phyloP scores from a whole-genome alignment of 805 yeast genomes.

The Candida endomychidarum region DNA sequence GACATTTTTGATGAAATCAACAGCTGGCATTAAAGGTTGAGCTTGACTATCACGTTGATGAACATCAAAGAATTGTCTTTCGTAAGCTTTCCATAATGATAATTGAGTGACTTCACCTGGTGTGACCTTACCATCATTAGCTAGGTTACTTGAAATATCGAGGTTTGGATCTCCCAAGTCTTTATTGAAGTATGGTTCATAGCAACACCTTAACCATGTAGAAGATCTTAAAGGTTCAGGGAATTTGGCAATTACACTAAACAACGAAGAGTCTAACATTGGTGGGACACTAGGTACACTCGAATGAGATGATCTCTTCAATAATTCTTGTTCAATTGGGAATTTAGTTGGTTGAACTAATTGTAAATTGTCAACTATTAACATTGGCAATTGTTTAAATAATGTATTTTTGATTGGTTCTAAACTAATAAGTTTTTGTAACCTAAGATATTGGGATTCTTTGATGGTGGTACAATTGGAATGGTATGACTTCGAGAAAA shows the following conservation, averaged over 20 bases:
- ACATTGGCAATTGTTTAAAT: slow-evolving; percentile 59
- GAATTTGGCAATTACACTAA: slow-evolving; percentile 58
- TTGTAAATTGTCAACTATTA: slow-evolving; percentile 39
- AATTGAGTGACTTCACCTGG: slow-evolving; percentile 91
- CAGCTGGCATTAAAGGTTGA: slow-evolving; percentile 75
- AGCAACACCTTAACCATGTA: slow-evolving; percentile 90
- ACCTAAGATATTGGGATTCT: slow-evolving; percentile 34
- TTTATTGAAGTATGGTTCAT: slow-evolving; percentile 55
- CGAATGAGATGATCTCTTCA: slow-evolving; percentile 48
- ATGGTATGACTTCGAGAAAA: slow-evolving; percentile 56
- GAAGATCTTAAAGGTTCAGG: slow-evolving; percentile 91
- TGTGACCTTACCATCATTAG: slow-evolving; percentile 19
- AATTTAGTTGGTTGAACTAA: slow-evolving; percentile 32
- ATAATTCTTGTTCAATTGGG: slow-evolving; percentile 33
- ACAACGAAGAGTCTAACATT: slow-evolving; percentile 51
- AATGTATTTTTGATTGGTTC: slow-evolving; percentile 50
- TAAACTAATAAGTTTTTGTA: slow-evolving; percentile 53
- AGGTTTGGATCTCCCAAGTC: slow-evolving; percentile 11
- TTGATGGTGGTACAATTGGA: slow-evolving; percentile 28
- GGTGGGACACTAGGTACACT: slow-evolving; percentile 68
- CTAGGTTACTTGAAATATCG: slow-evolving; percentile 21
- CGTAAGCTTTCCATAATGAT: slow-evolving; percentile 93
- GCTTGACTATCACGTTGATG: slow-evolving; percentile 42
- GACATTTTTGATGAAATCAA: slow-evolving; percentile 93
- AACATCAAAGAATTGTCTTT: slow-evolving; percentile 72